phyloP scores from a whole-genome alignment of 1,139 yeast genomes.

The Lodderomyces parapsilosis region DNA sequence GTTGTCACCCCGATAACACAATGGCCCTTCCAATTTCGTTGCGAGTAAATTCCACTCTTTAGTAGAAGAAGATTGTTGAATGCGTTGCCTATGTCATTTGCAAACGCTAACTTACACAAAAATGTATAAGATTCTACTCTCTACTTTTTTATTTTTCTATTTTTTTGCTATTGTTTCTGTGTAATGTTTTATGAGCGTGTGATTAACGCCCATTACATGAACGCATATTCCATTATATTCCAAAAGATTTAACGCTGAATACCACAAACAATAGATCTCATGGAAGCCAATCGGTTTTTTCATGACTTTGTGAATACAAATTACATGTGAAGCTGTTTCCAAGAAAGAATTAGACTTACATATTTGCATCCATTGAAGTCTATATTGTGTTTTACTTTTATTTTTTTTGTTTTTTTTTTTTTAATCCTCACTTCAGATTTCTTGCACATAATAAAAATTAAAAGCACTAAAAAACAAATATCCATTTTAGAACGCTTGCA shows the following conservation, averaged over 20 bases:
- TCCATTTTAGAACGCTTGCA: not conserved
- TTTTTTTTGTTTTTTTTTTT: not conserved
- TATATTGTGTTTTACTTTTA: too few species aligned
- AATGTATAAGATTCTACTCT: too few species aligned
- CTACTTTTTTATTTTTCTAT: not conserved
- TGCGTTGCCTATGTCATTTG: not conserved
- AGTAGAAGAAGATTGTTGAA: not conserved
- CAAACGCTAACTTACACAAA: not conserved
- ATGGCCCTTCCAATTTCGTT: not conserved
- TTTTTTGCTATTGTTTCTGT: not conserved
- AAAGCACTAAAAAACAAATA: not conserved
- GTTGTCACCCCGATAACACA: too few species aligned
- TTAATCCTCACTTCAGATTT: not conserved
- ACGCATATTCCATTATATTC: not conserved
- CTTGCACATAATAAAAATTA: not conserved
- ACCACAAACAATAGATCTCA: not conserved
- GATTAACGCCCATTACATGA: not conserved
- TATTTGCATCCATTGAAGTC: not conserved
- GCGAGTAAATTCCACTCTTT: not conserved
- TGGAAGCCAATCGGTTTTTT: not conserved
- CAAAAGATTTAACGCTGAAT: not conserved
- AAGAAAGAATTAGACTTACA: not conserved
- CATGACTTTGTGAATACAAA: not conserved
- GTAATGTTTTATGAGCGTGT: not conserved
- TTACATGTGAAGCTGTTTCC: not conserved